Evolutionary conservation across 73 alveolate genomes (phyloP).

Genomic region (Paramecium sonneborni): DNA sequence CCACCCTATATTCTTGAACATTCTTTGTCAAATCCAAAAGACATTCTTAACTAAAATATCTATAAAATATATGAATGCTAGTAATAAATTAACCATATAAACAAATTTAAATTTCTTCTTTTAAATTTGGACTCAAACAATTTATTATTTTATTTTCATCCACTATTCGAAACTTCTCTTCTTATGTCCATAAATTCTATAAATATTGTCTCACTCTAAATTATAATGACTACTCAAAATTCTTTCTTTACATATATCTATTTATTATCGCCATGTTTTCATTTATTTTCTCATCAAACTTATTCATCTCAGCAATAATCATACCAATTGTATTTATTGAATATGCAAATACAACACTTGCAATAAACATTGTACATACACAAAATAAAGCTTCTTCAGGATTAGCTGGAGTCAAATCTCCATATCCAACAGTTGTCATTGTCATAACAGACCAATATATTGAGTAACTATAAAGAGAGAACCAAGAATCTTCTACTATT

Average conservation of each 20-base stretch:
- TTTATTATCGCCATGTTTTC: conserved; percentile 62
- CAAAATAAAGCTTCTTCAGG: conserved; percentile 48
- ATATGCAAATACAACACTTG: conserved; percentile 60
- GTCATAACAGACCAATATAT: conserved; percentile 61
- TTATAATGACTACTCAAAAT: not conserved
- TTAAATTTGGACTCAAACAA: not conserved
- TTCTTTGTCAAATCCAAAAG: not conserved
- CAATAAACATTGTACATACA: conserved; percentile 60
- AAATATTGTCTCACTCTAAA: conserved; percentile 43
- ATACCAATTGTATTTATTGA: conserved; percentile 55
- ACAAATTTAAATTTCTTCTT: conserved; percentile 13
- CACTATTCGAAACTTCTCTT: not conserved
- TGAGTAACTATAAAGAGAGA: conserved; percentile 44
- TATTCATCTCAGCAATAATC: conserved; percentile 51
- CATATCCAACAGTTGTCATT: conserved; percentile 68
- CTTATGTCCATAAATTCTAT: not conserved
- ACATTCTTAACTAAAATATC: conserved; percentile 26
- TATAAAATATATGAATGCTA: not conserved
- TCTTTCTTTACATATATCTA: conserved; percentile 52
- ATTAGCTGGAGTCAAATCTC: conserved; percentile 61
- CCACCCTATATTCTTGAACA: not conserved
- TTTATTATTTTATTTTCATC: conserved; percentile 26
- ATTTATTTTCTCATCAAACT: conserved; percentile 28
- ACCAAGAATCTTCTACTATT: conserved; percentile 35
- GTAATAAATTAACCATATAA: conserved; percentile 34